These are phyloP conservation scores for Globisporangium viniferum DNA, from an alignment of 352 stramenopile species.

Conservation along the genomic window DNA sequence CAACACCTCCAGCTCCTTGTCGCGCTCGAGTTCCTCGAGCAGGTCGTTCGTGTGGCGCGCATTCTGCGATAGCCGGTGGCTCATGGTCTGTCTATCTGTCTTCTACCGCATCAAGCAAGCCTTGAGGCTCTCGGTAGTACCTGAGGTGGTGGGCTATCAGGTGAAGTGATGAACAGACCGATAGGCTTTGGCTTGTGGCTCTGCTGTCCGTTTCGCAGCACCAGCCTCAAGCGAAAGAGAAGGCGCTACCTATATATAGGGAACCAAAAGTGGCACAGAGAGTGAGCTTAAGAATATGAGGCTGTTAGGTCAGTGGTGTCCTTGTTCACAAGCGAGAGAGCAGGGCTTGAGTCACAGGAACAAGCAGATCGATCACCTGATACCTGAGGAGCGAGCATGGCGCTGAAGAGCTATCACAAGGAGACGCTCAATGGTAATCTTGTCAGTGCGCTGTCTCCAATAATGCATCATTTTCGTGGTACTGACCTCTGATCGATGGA, in stretches of 20 bases:
- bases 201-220: constrained; percentile 3
- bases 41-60: constrained; percentile 77
- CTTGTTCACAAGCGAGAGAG: constrained; percentile 1
- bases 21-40: constrained; percentile 80
- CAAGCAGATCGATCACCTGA: constrained; percentile 12
- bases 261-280: not conserved
- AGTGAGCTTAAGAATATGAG: not conserved
- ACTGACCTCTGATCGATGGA: not conserved
- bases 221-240: not conserved
- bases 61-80: constrained; percentile 80
- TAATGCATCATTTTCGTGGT: not conserved
- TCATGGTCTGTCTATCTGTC: constrained; percentile 34
- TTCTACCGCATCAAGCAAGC: not conserved
- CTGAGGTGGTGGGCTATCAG: not conserved
- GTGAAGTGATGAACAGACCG: not conserved
- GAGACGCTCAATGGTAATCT: constrained; percentile 66
- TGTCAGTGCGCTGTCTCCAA: not conserved
- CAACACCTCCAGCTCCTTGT: constrained; percentile 86
- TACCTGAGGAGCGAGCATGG: constrained; percentile 21
- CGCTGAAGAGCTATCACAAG: constrained; percentile 77
- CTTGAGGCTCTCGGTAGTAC: not conserved
- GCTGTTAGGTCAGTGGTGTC: not conserved
- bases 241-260: not conserved
- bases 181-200: not conserved
- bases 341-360: not conserved